phyloP scores from a whole-genome alignment of 106 monocot species.

The Dioscorea alata region DNA sequence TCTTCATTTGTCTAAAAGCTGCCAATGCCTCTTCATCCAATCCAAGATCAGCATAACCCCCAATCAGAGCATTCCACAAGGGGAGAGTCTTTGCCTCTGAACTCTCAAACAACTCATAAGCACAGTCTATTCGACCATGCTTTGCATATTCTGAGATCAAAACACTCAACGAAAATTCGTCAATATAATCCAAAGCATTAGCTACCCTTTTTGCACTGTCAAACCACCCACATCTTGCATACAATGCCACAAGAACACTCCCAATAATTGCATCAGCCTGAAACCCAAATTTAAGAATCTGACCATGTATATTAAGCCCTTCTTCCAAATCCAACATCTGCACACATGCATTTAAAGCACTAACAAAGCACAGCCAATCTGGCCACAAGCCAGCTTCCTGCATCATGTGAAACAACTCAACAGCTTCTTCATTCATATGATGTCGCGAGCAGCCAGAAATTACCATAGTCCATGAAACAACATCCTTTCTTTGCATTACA shows the following conservation, averaged over 20 bases:
- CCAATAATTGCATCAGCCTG: slow-evolving; percentile 21
- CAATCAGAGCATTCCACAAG: slow-evolving; percentile 46
- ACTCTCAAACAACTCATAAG: slow-evolving; percentile 27
- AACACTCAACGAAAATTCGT: slow-evolving; percentile 48
- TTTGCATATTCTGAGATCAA: slow-evolving; percentile 55
- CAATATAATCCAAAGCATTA: slow-evolving; percentile 23
- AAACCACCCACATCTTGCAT: slow-evolving; percentile 43
- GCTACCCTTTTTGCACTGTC: slow-evolving; percentile 20
- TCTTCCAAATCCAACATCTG: slow-evolving; percentile 25
- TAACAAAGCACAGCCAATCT: slow-evolving; percentile 32
- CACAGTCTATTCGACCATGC: slow-evolving; percentile 22
- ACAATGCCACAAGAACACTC: slow-evolving; percentile 36
- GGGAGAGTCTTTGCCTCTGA: slow-evolving; percentile 27
- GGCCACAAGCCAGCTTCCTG: slow-evolving; percentile 16
- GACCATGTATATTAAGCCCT: slow-evolving; percentile 34
- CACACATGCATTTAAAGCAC: slow-evolving; percentile 29
- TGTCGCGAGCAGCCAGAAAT: slow-evolving; percentile 36
- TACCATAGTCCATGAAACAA: slow-evolving; percentile 43
- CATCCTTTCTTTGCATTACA: slow-evolving; percentile 25
- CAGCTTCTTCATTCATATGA: slow-evolving; percentile 19
- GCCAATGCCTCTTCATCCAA: slow-evolving; percentile 21
- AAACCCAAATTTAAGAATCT: slow-evolving; percentile 31
- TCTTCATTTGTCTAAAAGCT: slow-evolving; percentile 27
- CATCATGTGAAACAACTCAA: slow-evolving; percentile 22
- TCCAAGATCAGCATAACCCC: slow-evolving; percentile 34